Conservation (phyloP, 345 rosid species). For the Jatropha curcas region DNA sequence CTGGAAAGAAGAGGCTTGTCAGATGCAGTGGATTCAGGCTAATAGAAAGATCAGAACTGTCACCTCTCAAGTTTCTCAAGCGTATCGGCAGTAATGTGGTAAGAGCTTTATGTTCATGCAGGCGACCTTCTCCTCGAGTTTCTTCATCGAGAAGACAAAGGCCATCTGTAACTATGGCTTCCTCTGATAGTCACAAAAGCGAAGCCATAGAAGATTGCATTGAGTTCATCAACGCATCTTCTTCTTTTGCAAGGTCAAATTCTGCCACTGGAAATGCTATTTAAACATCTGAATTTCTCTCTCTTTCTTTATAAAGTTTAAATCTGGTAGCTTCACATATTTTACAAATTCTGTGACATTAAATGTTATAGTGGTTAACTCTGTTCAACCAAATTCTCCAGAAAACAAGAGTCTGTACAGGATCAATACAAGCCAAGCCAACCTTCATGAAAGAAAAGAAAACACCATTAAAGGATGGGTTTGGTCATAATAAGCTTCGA, state of each 20-base stretch:
- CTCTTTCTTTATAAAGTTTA: too few species aligned
- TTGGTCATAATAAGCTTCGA: too few species aligned
- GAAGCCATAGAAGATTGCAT: conserved; percentile 85
- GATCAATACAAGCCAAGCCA: too few species aligned
- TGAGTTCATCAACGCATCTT: conserved; percentile 70
- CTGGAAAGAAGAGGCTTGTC: conserved; percentile 27
- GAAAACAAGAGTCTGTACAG: too few species aligned
- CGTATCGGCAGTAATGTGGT: conserved; percentile 43
- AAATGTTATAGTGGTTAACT: too few species aligned
- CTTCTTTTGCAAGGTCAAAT: conserved; percentile 52
- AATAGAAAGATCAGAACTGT: conserved; percentile 42
- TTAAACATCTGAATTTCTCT: too few species aligned
- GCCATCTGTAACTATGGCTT: conserved; percentile 35
- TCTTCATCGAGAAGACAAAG: conserved; percentile 46
- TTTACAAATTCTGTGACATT: too few species aligned
- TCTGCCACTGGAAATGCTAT: too few species aligned
- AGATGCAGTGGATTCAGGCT: conserved; percentile 53
- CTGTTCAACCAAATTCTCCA: too few species aligned
- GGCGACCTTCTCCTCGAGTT: conserved; percentile 38
- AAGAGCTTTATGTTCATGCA: conserved; percentile 42
- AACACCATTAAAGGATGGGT: too few species aligned
- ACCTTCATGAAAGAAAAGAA: too few species aligned
- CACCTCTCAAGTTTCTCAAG: conserved; percentile 49
- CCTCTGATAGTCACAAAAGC: conserved; percentile 55
- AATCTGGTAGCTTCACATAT: too few species aligned